Percentiles rank a stretch among this genome's conserved stretches.
Conservation (phyloP, 441 rosid genomes). For the Pelargonium fulgidum region DNA sequence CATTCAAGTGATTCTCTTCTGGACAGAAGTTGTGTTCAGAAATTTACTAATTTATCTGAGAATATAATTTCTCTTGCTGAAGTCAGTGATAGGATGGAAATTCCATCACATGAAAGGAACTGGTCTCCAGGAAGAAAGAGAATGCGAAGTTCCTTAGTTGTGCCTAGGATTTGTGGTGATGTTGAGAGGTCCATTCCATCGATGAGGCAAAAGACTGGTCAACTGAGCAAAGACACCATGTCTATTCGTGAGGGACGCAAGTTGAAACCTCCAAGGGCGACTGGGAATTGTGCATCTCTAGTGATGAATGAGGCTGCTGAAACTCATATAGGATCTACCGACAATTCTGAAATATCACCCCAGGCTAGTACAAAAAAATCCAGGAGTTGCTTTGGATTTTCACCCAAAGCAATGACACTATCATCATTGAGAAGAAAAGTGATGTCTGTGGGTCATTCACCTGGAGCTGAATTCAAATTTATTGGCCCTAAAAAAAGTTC, state of each 20-base stretch:
- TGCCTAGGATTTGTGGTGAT: slow-evolving; percentile 28
- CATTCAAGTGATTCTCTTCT: slow-evolving; percentile 29
- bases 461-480: slow-evolving; percentile 28
- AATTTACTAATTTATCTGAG: slow-evolving; percentile 32
- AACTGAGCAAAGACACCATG: slow-evolving; percentile 25
- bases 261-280: slow-evolving; percentile 25
- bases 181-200: slow-evolving; percentile 27
- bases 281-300: slow-evolving; percentile 25
- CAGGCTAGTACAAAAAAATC: slow-evolving; percentile 23
- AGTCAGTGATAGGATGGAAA: slow-evolving; percentile 32
- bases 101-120: slow-evolving; percentile 27
- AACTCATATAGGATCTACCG: slow-evolving; percentile 21
- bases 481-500: slow-evolving; percentile 27
- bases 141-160: slow-evolving; percentile 31
- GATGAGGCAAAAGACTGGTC: slow-evolving; percentile 27
- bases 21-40: slow-evolving; percentile 32
- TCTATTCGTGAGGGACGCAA: slow-evolving; percentile 19
- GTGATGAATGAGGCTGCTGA: slow-evolving; percentile 24
- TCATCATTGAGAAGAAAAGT: slow-evolving; percentile 35
- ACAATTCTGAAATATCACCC: slow-evolving; percentile 22
- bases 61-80: slow-evolving; percentile 33
- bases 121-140: slow-evolving; percentile 40
- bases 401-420: slow-evolving; percentile 33
- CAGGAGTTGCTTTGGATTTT: slow-evolving; percentile 20
- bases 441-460: slow-evolving; percentile 25